phyloP scores from a whole-genome alignment of 257 asterid genomes.

The Thymus quinquecostatus region DNA sequence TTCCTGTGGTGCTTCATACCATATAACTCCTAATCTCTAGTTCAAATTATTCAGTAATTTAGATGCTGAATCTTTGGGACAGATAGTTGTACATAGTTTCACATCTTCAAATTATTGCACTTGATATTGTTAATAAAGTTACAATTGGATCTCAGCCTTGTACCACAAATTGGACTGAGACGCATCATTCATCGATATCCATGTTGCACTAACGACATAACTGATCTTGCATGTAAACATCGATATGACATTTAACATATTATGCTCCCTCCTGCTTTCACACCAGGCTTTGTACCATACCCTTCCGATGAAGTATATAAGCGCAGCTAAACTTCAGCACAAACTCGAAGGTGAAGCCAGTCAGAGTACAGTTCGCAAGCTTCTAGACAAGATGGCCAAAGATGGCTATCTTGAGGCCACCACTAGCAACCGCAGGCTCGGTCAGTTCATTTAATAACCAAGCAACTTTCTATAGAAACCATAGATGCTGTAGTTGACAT shows the following conservation, averaged over 20 bases:
- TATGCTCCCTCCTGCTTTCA: constrained; percentile 25
- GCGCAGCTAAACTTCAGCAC: constrained; percentile 68
- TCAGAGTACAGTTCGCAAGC: constrained; percentile 63
- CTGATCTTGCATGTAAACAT: constrained; percentile 6
- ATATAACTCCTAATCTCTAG: constrained; percentile 3
- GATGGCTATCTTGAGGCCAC: constrained; percentile 83
- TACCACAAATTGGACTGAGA: not conserved
- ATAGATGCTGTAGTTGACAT: constrained; percentile 15
- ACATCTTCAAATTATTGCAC: not conserved
- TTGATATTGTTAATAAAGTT: not conserved
- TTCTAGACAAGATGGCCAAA: constrained; percentile 79
- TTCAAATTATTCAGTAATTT: not conserved
- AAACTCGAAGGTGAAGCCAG: constrained; percentile 80
- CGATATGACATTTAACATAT: not conserved
- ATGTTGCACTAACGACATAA: not conserved
- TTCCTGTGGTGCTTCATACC: constrained; percentile 7
- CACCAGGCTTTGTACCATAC: constrained; percentile 88
- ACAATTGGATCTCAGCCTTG: not conserved
- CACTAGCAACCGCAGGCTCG: constrained; percentile 74
- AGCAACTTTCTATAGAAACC: constrained; percentile 8
- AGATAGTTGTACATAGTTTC: not conserved
- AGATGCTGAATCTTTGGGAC: constrained; percentile 6
- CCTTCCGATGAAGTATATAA: constrained; percentile 79
- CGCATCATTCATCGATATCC: not conserved
- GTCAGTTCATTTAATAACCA: constrained; percentile 37